Base-by-base conservation (phyloP, 2,329 filamentous ascomycete species). In the Bisporella sp. region DNA sequence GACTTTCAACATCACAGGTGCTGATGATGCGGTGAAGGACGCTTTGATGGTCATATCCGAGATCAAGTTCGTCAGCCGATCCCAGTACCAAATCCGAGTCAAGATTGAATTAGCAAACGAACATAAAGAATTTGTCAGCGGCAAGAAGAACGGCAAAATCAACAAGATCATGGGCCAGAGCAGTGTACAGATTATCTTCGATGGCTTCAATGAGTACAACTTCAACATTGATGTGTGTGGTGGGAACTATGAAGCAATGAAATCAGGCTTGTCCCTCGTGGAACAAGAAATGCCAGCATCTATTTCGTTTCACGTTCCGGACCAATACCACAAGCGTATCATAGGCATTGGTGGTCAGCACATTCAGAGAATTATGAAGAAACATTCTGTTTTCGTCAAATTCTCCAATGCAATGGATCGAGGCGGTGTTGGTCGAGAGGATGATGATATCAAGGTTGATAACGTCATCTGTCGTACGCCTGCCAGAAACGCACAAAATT, bases 121-220 rank as follows among this genome's bases (percentile, higher is more conserved):
- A 72, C 93, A 99, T 75, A 99, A 99, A 70, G 93, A 99, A 66
- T 99, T 99, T 66, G 93, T 99, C 51, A 96, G 91, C 61, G 93
- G 93, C 60, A 99, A 99, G 77, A 99, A 99, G 76, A 99, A 99
- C 63, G 93, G 93, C 70, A 99, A 99, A 74, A 99, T 99, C 71
- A 99, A 99, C 77, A 99, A 99, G 77, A 99, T 99, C 64, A 99
- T 99, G 93, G 93, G 92, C 29, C 92, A 97, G 70, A 96, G 91
- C 77, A 96, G 95, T 62, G 93, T 99, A 9, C 93, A 99, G 71
- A 97, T 99, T 64, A 92, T 99, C 56, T 99, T 99, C 60, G 93
- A 99, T 66, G 91, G 90, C 56, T 99, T 97, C 75, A 96, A 96
- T 69, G 93, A 99, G 73, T 99, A 97, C 78, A 97, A 99, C 71